Evolutionary conservation across 2,329 filamentous ascomycete genomes (phyloP).

Genomic region (Fusarium avenaceum): DNA sequence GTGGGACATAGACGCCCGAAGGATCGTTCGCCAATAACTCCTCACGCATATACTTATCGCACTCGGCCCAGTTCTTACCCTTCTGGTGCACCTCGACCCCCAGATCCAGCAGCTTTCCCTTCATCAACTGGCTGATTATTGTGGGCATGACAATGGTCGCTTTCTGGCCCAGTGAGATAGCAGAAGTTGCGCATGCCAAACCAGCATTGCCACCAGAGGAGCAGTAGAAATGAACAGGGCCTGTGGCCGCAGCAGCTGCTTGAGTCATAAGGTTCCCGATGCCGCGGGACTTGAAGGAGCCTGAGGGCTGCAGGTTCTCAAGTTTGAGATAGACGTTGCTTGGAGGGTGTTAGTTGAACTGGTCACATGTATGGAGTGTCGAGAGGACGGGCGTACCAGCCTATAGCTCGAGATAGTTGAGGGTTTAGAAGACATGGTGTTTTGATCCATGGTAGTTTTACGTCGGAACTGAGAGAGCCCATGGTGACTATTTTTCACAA

Average conservation of each 20-base stretch:
- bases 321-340: slow-evolving; percentile 87
- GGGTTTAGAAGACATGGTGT: slow-evolving; percentile 79
- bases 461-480: slow-evolving; percentile 57
- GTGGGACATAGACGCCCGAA: slow-evolving; percentile 73
- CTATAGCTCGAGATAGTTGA: slow-evolving; percentile 75
- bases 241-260: slow-evolving; percentile 52
- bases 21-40: slow-evolving; percentile 67
- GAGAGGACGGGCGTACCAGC: slow-evolving; percentile 69
- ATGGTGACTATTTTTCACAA: slow-evolving; percentile 49
- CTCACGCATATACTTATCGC: slow-evolving; percentile 74
- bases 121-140: slow-evolving; percentile 76
- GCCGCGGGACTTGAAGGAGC: slow-evolving; percentile 87
- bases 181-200: slow-evolving; percentile 82
- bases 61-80: slow-evolving; percentile 77
- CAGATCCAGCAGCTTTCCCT: slow-evolving; percentile 76
- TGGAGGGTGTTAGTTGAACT: slow-evolving; percentile 30
- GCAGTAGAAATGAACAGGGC: slow-evolving; percentile 78
- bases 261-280: slow-evolving; percentile 77
- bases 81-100: slow-evolving; percentile 77
- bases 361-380: background rate
- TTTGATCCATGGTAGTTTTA: slow-evolving; percentile 73
- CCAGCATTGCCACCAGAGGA: slow-evolving; percentile 88
- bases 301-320: slow-evolving; percentile 85
- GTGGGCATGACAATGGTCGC: slow-evolving; percentile 82
- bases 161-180: slow-evolving; percentile 71